Conservation (phyloP, 2,329 filamentous ascomycete genomes). For the Aureobasidium pullulans region DNA sequence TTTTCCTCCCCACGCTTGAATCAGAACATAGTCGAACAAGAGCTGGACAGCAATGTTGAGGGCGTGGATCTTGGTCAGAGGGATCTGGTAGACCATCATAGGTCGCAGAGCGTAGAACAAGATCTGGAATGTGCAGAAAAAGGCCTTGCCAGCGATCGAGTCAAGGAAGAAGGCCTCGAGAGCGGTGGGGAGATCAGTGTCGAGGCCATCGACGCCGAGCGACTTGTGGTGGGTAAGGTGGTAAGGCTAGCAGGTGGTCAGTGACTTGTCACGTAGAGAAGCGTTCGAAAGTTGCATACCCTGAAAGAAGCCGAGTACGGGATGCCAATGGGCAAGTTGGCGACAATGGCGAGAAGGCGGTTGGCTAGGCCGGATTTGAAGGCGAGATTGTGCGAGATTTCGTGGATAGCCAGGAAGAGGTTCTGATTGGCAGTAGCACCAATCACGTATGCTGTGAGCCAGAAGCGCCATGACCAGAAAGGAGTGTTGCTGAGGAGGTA, state of each 20-base stretch:
- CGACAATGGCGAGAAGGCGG: constrained; percentile 80
- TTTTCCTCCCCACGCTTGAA: constrained; percentile 52
- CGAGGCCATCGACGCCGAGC: constrained; percentile 88
- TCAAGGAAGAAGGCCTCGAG: constrained; percentile 89
- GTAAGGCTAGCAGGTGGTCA: constrained; percentile 58
- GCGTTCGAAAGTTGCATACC: constrained; percentile 42
- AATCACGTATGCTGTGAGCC: constrained; percentile 80
- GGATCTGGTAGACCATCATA: constrained; percentile 86
- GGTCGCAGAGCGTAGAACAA: constrained; percentile 96
- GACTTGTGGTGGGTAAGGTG: constrained; percentile 99
- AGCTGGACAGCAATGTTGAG: constrained; percentile 75
- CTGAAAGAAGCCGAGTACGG: constrained; percentile 95
- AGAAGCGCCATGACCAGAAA: constrained; percentile 77
- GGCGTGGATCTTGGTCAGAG: constrained; percentile 76
- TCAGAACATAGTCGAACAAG: constrained; percentile 65
- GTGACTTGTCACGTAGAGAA: not conserved
- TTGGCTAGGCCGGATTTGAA: constrained; percentile 77
- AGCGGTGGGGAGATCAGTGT: constrained; percentile 89
- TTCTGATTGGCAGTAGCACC: constrained; percentile 98
- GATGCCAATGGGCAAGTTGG: constrained; percentile 90
- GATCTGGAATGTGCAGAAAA: constrained; percentile 99
- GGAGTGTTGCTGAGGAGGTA: constrained; percentile 68
- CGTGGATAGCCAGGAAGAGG: constrained; percentile 95
- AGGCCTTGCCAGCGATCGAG: constrained; percentile 91
- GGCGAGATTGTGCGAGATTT: constrained; percentile 96